Conservation (phyloP, 164 flowering plant species). For the Tinospora cordifolia region DNA sequence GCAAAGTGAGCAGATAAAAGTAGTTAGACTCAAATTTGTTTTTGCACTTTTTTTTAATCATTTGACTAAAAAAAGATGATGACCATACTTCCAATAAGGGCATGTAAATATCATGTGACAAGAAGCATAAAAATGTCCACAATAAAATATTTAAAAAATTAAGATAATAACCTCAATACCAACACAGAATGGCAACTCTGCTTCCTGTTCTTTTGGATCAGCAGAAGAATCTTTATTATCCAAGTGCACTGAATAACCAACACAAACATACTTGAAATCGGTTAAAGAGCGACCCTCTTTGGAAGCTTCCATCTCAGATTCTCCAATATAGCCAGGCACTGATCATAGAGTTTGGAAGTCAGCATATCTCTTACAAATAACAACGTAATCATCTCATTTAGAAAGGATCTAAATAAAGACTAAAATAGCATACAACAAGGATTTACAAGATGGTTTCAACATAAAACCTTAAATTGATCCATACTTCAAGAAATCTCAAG, state of each 20-base stretch:
- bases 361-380: constrained; percentile 3
- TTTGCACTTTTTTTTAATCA: background rate
- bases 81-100: background rate
- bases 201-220: constrained; percentile 22
- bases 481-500: too few species aligned
- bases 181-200: constrained; percentile 47
- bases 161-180: constrained; percentile 47
- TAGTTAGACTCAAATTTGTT: background rate
- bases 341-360: constrained; percentile 17
- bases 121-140: background rate
- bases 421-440: too few species aligned
- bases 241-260: constrained; percentile 55
- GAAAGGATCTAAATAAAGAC: too few species aligned
- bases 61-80: background rate
- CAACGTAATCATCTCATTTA: background rate
- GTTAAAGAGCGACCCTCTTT: constrained; percentile 42
- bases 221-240: constrained; percentile 23
- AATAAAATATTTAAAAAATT: background rate
- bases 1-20: background rate
- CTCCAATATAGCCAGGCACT: constrained; percentile 43
- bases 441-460: too few species aligned
- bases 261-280: constrained; percentile 59
- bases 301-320: constrained; percentile 52
- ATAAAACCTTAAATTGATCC: too few species aligned
- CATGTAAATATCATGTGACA: background rate